These are phyloP conservation scores for Pleurostoma richardsiae DNA, from an alignment of 2,329 filamentous ascomycete species.

Conservation along the genomic window DNA sequence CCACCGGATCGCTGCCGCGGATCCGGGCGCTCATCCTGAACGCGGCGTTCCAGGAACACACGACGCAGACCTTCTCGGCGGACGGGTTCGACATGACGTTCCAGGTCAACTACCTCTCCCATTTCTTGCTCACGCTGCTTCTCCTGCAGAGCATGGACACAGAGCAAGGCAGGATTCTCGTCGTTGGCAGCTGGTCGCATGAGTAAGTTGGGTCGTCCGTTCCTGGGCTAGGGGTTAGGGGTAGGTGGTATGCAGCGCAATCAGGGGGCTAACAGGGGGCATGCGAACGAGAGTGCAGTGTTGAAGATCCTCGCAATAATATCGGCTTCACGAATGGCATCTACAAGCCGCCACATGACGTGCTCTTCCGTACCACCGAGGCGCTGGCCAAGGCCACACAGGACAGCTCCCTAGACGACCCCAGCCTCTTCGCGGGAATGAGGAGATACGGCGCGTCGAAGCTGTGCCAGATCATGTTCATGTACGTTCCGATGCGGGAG, in stretches of 20 bases:
- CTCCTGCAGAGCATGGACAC: slow-evolving; percentile 16
- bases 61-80: slow-evolving; percentile 10
- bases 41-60: slow-evolving; percentile 18
- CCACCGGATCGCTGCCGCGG: slow-evolving; percentile 25
- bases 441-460: slow-evolving; percentile 26
- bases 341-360: slow-evolving; percentile 9
- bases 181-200: slow-evolving; percentile 11
- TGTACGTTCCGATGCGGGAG: slow-evolving; percentile 11
- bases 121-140: slow-evolving; percentile 16
- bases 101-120: slow-evolving; percentile 16
- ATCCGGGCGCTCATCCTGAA: slow-evolving; percentile 32
- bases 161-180: slow-evolving; percentile 11
- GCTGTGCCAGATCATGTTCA: slow-evolving; percentile 24
- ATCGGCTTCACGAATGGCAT: slow-evolving; percentile 7
- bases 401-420: slow-evolving; percentile 15
- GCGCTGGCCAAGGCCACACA: slow-evolving; percentile 18
- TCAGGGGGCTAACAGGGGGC: too few relatives aligned
- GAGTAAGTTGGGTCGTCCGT: not conserved
- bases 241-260: too few relatives aligned
- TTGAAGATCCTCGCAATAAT: not conserved
- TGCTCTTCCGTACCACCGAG: slow-evolving; percentile 14
- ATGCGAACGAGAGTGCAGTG: not conserved
- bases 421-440: slow-evolving; percentile 13
- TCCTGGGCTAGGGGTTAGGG: too few relatives aligned
- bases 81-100: slow-evolving; percentile 15